Evolutionary conservation across 2,329 filamentous ascomycete genomes (phyloP), one percentile per base, ranked within the genome.

Genomic region (Stachybotrys chlorohalonatus): DNA sequence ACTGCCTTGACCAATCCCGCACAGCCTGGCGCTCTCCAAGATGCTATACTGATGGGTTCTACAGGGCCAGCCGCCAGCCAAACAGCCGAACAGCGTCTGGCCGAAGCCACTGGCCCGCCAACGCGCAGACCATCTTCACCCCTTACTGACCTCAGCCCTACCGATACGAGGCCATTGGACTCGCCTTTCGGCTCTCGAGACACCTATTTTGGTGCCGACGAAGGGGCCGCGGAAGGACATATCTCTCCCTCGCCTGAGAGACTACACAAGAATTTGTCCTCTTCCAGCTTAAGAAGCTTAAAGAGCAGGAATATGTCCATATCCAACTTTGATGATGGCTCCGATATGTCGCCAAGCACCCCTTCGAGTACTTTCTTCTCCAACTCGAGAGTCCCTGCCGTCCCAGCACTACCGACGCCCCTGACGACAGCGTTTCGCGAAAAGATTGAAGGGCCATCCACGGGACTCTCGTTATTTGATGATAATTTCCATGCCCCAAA

Each of bases 401-500:
- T 89, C 51, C 83, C 88, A 7, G 74, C 82, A 1, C 66, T 89
- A 30, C 86, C 89, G 9, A 90, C 87, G 2, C 85, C 88, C 11
- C 79, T 85, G 45, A 78, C 80, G 0, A 75, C 83, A 9, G 78
- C 82, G 1, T 88, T 89, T 61, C 75, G 75, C 31, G 81, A 84
- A 11, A 76, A 78, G 50, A 68, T 78, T 55, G 75, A 80, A 55
- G 80, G 80, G 9, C 77, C 79, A 15, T 73, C 85, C 36, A 80
- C 81, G 6, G 86, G 86, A 30, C 75, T 93, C 55, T 85, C 90
- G 65, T 76, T 97, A 1, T 95, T 97, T 63, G 90, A 96, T 58
- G 89, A 82, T 60, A 83, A 89, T 58, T 88, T 95, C 48, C 88
- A 93, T 66, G 85, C 85, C 6, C 83, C 80, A 2, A 76, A 73